Evolutionary conservation across 768 basidiomycete species (phyloP), one percentile per base, ranked within the genome.

Genomic region (Boletus rufocinnamomeus): DNA sequence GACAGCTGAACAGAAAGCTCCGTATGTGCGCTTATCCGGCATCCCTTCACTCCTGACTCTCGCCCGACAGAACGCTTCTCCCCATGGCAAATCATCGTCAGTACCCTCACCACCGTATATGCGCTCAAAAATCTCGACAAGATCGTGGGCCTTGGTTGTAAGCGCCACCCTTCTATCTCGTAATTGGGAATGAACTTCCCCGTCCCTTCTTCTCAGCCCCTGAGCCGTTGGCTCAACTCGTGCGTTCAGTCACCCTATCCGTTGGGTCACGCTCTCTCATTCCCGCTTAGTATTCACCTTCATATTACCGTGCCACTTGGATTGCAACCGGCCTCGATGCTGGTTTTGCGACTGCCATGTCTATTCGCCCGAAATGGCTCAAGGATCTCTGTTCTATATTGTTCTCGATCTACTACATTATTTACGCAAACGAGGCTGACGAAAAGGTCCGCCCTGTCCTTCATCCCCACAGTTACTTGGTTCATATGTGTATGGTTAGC

Each of bases 261-360:
- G 51, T 40, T 58, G 52, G 21, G 43, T 54, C 30, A 46, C 51
- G 44, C 50, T 23, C 55, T 57, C 50, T 60, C 53, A 50, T 58
- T 7, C 51, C 52, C 16, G 48, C 51, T 13, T 62, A 95, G 93
- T 96, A 97, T 69, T 91, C 93, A 4, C 84, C 91, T 1, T 89
- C 92, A 2, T 97, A 95, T 74, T 96, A 95, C 76, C 89, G 97
- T 27, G 96, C 95, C 9, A 96, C 95, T 52, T 99, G 95, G 89
- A 87, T 99, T 57, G 84, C 75, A 50, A 96, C 92, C 1, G 95
- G 95, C 2, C 79, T 98, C n/a, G 97, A 99, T 70, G 94, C 95
- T 3, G 97, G 95, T 1, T 98, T 98, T 69, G 95, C 95, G 0
- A 95, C 95, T 0, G 95, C 96, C 14, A 94, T 96, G 91, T 79